Base-by-base conservation (phyloP, 768 basidiomycete species). In the Russula brevipes region DNA sequence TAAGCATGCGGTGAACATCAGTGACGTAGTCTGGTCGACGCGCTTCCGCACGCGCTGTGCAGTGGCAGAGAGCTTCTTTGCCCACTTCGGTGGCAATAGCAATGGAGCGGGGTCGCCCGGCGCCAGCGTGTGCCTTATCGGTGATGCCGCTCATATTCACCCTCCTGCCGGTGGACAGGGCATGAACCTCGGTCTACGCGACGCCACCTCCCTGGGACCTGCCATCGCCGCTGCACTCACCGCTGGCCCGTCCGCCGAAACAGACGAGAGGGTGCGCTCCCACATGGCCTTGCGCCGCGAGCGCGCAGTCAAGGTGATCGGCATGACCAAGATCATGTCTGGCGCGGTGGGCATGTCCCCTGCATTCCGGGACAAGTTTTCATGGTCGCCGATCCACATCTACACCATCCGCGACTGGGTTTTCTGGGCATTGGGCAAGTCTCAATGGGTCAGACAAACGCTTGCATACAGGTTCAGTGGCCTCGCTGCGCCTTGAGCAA, bases 151-250 rank as follows among this genome's bases (percentile, higher is more conserved):
- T 39, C 80, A 77, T 63, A 78, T 83, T 51, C 83, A 82, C 60
- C 79, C 82, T 0, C 83, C 82, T 31, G 74, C 77, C 9, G 83
- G 82, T 1, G 83, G 83, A 1, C 82, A 82, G 59, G 83, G 82
- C 11, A 81, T 84, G 82, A 82, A 83, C 63, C 76, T 84, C 19
- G 80, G 82, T 5, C 71, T 84, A n/a, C 76, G 82, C 12, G 83
- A 84, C 62, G 82, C 79, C 6, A 70, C 82, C 24, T 72, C 74
- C 53, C 75, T 83, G 4, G 81, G 77, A 5, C 74, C 77, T n/a
- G 76, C 68, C 7, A 69, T 84, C 44, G 69, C 71, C 19, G 70
- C 73, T 5, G 53, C 58, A n/a, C 79, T 79, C 69, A 60, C 77
- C 0, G 66, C 49, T 5, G 67, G 65, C 36, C 11, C 63, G 3